Evolutionary conservation across 805 yeast genomes (phyloP).

Genomic region (Pichia nanzhaoensis): DNA sequence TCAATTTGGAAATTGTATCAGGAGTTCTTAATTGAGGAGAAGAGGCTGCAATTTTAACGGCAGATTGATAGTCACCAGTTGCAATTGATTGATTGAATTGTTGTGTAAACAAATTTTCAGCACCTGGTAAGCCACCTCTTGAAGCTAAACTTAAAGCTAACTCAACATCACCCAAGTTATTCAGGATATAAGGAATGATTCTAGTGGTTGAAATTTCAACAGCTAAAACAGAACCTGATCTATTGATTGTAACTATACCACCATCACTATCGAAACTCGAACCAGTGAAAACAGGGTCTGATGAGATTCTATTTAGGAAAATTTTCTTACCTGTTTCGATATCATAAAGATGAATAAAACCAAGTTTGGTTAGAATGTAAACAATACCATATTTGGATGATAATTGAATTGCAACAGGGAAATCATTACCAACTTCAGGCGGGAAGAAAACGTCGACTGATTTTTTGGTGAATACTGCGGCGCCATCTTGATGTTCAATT

Average conservation of each 20-base stretch:
- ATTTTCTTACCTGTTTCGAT: slow-evolving; percentile 86
- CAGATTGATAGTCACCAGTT: slow-evolving; percentile 82
- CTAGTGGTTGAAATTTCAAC: slow-evolving; percentile 82
- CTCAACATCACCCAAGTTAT: slow-evolving; percentile 77
- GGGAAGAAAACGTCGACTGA: slow-evolving; percentile 93
- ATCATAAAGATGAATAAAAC: slow-evolving; percentile 93
- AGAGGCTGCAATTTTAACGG: slow-evolving; percentile 96
- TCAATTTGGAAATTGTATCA: slow-evolving; percentile 88
- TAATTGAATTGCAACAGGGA: slow-evolving; percentile 89
- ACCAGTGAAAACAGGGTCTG: slow-evolving; percentile 92
- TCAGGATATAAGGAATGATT: slow-evolving; percentile 82
- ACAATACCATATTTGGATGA: slow-evolving; percentile 81
- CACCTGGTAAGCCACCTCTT: slow-evolving; percentile 96
- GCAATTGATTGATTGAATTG: slow-evolving; percentile 83
- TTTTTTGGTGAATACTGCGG: slow-evolving; percentile 82
- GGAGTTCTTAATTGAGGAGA: slow-evolving; percentile 90
- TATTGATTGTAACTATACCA: slow-evolving; percentile 91
- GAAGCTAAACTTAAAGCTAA: slow-evolving; percentile 85
- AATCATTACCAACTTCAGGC: slow-evolving; percentile 91
- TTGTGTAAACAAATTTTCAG: slow-evolving; percentile 83
- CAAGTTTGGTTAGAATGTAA: slow-evolving; percentile 88
- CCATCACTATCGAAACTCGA: slow-evolving; percentile 60
- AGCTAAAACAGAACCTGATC: slow-evolving; percentile 89
- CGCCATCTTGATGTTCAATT: slow-evolving; percentile 85
- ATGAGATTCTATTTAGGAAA: slow-evolving; percentile 93